phyloP scores from a whole-genome alignment of 2,329 filamentous ascomycete species.

The Stagonosporopsis rhizophila region DNA sequence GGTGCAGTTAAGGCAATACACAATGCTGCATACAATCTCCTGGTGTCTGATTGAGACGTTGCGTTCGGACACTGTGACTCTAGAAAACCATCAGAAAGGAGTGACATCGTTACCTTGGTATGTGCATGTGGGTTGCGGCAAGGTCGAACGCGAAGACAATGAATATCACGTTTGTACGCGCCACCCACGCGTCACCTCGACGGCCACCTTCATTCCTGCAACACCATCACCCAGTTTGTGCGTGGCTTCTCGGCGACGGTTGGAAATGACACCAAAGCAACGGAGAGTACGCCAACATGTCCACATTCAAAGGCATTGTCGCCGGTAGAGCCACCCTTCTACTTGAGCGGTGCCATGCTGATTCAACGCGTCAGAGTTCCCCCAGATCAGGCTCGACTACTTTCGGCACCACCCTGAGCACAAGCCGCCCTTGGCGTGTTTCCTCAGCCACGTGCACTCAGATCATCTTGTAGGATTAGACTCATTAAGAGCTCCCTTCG shows the following conservation, averaged over 20 bases:
- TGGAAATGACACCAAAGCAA: constrained; percentile 2
- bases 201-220: background rate
- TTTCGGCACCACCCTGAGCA: constrained; percentile 67
- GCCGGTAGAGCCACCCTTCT: constrained; percentile 20
- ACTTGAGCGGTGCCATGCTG: constrained; percentile 3
- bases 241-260: background rate
- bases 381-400: constrained; percentile 82
- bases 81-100: background rate
- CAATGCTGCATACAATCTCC: background rate
- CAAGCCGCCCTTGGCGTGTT: constrained; percentile 77
- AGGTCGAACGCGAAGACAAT: background rate
- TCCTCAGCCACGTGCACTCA: constrained; percentile 91
- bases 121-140: background rate
- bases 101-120: background rate
- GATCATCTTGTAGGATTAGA: constrained; percentile 87
- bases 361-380: constrained; percentile 66
- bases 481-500: constrained; percentile 76
- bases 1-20: background rate
- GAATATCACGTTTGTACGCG: constrained; percentile 9
- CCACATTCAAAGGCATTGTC: constrained; percentile 47
- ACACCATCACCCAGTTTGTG: background rate
- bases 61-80: background rate
- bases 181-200: constrained; percentile 8
- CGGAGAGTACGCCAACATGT: constrained; percentile 28
- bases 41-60: too few species aligned